Base-by-base conservation (phyloP, 345 rosid genomes). In the Brassica carinata region DNA sequence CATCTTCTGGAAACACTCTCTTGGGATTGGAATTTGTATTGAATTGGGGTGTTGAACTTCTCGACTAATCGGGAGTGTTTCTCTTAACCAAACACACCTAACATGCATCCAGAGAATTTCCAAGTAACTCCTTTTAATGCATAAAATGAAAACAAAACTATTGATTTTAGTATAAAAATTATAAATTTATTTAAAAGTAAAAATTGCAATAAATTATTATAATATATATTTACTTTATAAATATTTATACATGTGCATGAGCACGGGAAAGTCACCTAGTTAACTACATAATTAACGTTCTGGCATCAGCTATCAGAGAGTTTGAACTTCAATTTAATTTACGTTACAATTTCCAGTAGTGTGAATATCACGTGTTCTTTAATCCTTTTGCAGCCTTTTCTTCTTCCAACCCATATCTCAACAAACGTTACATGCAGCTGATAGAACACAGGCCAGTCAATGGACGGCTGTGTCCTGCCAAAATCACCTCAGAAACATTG, bases 71-170 rank as follows among this genome's bases (percentile, higher is more conserved):
- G 10, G 48, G 69, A 79, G 8, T 57, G 74, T 73, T 73, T 72
- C 73, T 73, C 69, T 67, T 67, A 65, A 79, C 82, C 82, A 79
- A 79, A 58, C 69, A 26, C 61, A 73, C 78, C 78, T n/a, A n/a
- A n/a, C n/a, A n/a, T n/a, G n/a, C n/a, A n/a, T 72, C 73, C 73
- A 67, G 26, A 64, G 51, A 27, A 17, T 7, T 13, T 0, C 34
- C 33, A 11, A 15, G 10, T 53, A 55, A 55, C 23, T 55, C 61
- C 8, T 55, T 48, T 2, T 15, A 5, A 40, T 59, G 18, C 67
- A 31, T 64, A 64, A 31, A 30, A n/a, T 31, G 5, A 5, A 43
- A 15, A 55, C 19, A 6, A 15, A 15, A 55, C 61, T 55, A 2
- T 29, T 29, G n/a, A 6, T 2, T 64, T 64, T 13, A 63, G 8